phyloP scores from a whole-genome alignment of 305 asterid genomes.

The Solanum hybrid region DNA sequence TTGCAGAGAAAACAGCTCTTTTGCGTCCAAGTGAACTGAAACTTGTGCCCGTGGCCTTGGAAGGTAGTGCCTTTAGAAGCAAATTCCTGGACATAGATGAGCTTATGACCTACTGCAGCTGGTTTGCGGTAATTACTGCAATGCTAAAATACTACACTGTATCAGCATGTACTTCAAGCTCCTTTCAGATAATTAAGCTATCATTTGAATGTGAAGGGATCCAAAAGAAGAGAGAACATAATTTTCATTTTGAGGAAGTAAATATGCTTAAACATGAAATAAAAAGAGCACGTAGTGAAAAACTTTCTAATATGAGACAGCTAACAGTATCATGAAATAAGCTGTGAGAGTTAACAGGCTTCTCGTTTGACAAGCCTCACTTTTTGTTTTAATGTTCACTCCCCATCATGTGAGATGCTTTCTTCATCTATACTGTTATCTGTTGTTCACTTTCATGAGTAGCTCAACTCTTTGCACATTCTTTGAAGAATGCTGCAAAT shows the following conservation, averaged over 20 bases:
- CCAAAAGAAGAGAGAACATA: neutral
- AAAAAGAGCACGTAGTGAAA: neutral
- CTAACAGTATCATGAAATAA: neutral
- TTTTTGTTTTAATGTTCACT: neutral
- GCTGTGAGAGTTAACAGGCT: neutral
- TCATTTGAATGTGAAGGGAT: neutral
- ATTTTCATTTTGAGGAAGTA: neutral
- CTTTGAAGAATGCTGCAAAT: neutral
- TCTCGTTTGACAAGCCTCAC: neutral
- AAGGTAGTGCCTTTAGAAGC: conserved; percentile 88
- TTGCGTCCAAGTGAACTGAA: conserved; percentile 85
- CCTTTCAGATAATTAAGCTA: neutral
- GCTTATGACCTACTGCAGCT: conserved; percentile 95
- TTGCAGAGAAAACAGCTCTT: conserved; percentile 94
- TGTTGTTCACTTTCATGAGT: neutral
- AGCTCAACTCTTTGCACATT: neutral
- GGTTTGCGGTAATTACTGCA: conserved; percentile 81
- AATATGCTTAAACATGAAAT: neutral
- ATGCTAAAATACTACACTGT: neutral
- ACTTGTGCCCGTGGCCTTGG: conserved; percentile 79
- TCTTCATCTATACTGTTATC: neutral
- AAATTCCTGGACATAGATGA: conserved; percentile 87
- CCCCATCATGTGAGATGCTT: neutral
- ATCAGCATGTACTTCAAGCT: neutral
- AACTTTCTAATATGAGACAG: neutral